These are phyloP conservation scores for Cenchrus purpureus DNA, from an alignment of 176 grass and related monocot species.

Conservation along the genomic window DNA sequence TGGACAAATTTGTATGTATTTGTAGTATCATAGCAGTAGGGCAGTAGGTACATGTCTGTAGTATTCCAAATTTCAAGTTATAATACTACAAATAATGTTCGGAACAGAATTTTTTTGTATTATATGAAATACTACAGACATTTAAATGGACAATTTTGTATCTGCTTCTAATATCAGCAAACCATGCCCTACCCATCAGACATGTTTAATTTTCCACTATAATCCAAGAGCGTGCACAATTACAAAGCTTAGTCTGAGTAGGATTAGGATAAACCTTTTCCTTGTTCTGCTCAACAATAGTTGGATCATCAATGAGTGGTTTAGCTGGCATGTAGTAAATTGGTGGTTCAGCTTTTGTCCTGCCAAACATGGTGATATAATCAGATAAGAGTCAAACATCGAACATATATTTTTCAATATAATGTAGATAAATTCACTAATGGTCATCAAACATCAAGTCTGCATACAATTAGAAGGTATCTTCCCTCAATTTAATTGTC, in stretches of 20 bases:
- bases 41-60: not conserved
- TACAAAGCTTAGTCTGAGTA: slow-evolving; percentile 5
- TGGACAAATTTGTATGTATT: not conserved
- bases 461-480: slow-evolving; percentile 80
- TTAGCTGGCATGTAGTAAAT: slow-evolving; percentile 94
- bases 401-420: slow-evolving; percentile 34
- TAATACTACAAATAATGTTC: not conserved
- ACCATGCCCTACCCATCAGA: not conserved
- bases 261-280: slow-evolving; percentile 63
- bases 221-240: slow-evolving; percentile 21
- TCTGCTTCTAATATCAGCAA: too few species aligned
- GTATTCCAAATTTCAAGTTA: not conserved
- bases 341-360: slow-evolving; percentile 90
- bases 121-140: too few species aligned
- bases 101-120: too few species aligned
- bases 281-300: slow-evolving; percentile 65
- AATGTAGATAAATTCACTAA: slow-evolving; percentile 47
- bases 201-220: not conserved
- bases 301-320: slow-evolving; percentile 71
- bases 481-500: slow-evolving; percentile 99
- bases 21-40: not conserved
- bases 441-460: slow-evolving; percentile 61
- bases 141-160: too few species aligned
- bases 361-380: slow-evolving; percentile 50
- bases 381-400: slow-evolving; percentile 40